Percentiles rank a stretch among this genome's conserved stretches.
phyloP scores from a whole-genome alignment of 495 filamentous ascomycete species.

The Amniculicola lignicola region DNA sequence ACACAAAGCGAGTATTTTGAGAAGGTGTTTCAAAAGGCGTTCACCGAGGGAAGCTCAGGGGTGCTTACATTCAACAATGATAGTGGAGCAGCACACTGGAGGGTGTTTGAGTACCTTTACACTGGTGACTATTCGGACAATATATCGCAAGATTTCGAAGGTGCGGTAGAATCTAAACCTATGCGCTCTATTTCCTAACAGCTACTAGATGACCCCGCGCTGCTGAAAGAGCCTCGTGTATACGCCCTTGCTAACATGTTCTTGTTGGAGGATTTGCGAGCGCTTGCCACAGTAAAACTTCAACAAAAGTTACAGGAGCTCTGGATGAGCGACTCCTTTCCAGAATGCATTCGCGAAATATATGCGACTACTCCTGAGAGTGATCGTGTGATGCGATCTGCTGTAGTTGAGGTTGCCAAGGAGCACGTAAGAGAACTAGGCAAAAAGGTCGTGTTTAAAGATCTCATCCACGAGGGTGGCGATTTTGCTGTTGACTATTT shows the following conservation, averaged over 20 bases:
- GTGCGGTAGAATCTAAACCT: background rate
- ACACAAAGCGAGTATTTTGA: constrained; percentile 18
- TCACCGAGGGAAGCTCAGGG: constrained; percentile 1
- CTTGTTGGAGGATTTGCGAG: constrained; percentile 10
- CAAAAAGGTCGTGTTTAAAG: constrained; percentile 11
- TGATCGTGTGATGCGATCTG: constrained; percentile 6
- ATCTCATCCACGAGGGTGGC: constrained; percentile 9
- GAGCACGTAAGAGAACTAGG: background rate
- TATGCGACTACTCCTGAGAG: constrained; percentile 6
- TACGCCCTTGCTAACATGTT: constrained; percentile 18
- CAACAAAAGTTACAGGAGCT: constrained; percentile 11
- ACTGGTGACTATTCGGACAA: constrained; percentile 13
- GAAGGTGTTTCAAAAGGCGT: constrained; percentile 8
- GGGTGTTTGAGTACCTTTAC: constrained; percentile 24
- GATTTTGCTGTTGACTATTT: constrained; percentile 20
- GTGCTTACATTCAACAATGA: constrained; percentile 10
- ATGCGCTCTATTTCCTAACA: constrained; percentile 2
- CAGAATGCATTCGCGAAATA: constrained; percentile 14
- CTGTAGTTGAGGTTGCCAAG: constrained; percentile 11
- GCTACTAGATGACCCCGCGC: constrained; percentile 7
- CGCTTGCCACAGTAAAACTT: constrained; percentile 10
- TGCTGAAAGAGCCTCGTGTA: constrained; percentile 12
- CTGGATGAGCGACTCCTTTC: constrained; percentile 13
- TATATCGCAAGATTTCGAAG: constrained; percentile 1
- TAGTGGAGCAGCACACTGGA: constrained; percentile 11